A percentile compares a stretch with the other conserved stretches of the same genome.
These are phyloP conservation scores for Zymoseptoria brevis DNA, from an alignment of 2,329 filamentous ascomycete genomes.

Conservation along the genomic window DNA sequence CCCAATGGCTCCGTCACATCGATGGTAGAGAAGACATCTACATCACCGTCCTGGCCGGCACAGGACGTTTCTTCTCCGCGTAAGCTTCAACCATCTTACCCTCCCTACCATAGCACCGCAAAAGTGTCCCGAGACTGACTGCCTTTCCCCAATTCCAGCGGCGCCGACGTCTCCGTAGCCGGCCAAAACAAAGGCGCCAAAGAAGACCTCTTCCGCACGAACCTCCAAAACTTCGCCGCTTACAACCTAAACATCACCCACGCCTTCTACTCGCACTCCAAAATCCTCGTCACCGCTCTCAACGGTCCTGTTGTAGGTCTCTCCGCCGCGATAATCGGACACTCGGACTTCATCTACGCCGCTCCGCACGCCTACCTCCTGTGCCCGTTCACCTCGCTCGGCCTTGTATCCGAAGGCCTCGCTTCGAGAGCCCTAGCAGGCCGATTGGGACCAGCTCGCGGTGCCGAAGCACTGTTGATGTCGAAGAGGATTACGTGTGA, in stretches of 20 bases:
- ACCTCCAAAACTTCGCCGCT: slow-evolving; percentile 64
- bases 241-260: slow-evolving; percentile 83
- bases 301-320: slow-evolving; percentile 90
- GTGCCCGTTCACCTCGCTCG: slow-evolving; percentile 83
- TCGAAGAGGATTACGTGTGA: slow-evolving; percentile 65
- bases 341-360: slow-evolving; percentile 89
- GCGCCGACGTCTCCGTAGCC: slow-evolving; percentile 63
- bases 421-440: slow-evolving; percentile 71
- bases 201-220: slow-evolving; percentile 42
- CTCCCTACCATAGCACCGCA: too few species aligned
- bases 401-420: slow-evolving; percentile 82
- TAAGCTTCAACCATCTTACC: too few species aligned
- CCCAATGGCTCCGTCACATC: slow-evolving; percentile 65
- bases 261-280: slow-evolving; percentile 86
- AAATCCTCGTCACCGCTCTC: slow-evolving; percentile 82
- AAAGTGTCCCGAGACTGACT: too few species aligned
- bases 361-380: slow-evolving; percentile 75
- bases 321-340: slow-evolving; percentile 71
- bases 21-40: slow-evolving; percentile 71
- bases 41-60: slow-evolving; percentile 77
- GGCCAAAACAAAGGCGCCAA: slow-evolving; percentile 24
- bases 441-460: slow-evolving; percentile 69
- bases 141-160: slow-evolving; percentile 46
- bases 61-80: slow-evolving; percentile 80
- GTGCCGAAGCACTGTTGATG: slow-evolving; percentile 91